Base-by-base conservation (phyloP, 805 yeast species). In the Kodamaea jinghongensis region DNA sequence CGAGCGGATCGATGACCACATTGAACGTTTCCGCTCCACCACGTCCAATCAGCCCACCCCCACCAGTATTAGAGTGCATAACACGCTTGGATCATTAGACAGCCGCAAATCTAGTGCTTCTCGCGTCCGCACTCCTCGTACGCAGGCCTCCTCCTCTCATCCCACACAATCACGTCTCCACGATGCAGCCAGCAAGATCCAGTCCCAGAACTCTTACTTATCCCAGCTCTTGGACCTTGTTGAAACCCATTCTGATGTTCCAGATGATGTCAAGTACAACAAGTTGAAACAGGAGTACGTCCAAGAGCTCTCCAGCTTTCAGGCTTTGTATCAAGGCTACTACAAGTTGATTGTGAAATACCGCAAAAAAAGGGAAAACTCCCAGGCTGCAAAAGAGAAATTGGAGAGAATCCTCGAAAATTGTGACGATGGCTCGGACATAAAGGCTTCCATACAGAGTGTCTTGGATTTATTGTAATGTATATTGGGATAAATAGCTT, bases 241-340 rank as follows among this genome's bases (percentile, higher is more conserved):
- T 3, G 56, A 50, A 4, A 10, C 30, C 12, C 42, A 46, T 34
- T 39, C 43, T 7, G 49, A 51, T 20, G 38, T 27, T 3, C 15
- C n/a, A 7, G 45, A 37, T n/a, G 23, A 36, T 8, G 29, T 42
- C 4, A 44, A 50, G 34, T 66, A 57, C 38, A 29, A 50, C 3
- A 37, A 49, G 17, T 45, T 67, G 30, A 50, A 52, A 40, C 34
- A 47, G 12, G 61, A 59, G 25, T 62, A 58, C 39, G 42, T 63
- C 3, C 48, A 48, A 3, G 70, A 67, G 40, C 44, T 63, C 17
- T 47, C 45, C 17, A 55, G 49, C 15, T 53, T 57, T 13, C 58
- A 56, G 42, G 40, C 39, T 4, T 55, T 66, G 35, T 63, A 61
- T 42, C 49, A 60, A 33, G 58, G 61, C 7, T 67, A 65, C 44